Evolutionary conservation across 1,284 basidiomycete species (phyloP).

Genomic region (Ganoderma lingzhi): DNA sequence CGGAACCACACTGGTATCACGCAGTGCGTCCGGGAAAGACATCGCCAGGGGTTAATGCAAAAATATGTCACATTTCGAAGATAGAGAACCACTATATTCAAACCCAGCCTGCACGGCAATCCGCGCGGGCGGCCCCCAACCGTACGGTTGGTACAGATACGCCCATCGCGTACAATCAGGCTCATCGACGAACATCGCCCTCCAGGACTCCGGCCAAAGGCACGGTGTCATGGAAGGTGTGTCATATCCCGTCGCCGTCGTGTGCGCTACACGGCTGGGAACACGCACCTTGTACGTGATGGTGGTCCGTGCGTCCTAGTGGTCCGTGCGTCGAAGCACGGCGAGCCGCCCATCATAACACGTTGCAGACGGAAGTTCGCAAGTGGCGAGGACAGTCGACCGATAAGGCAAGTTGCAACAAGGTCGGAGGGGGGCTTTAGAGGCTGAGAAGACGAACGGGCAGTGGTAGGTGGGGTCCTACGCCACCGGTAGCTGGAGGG

Average conservation of each 20-base stretch:
- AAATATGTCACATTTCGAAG: neutral
- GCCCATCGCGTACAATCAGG: conserved; percentile 1
- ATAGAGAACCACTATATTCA: neutral
- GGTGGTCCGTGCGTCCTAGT: neutral
- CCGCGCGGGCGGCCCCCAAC: neutral
- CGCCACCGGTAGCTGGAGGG: neutral
- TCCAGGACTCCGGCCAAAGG: neutral
- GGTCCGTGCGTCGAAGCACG: conserved; percentile 4
- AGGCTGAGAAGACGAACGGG: neutral
- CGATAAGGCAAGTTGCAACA: neutral
- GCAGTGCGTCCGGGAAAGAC: neutral
- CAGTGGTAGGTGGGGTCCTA: neutral
- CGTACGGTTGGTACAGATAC: neutral
- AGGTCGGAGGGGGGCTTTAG: neutral
- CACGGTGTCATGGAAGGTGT: neutral
- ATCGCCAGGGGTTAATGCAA: neutral
- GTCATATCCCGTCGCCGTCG: conserved; percentile 1
- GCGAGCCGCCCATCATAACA: neutral
- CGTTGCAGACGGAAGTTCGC: neutral
- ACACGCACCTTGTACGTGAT: neutral
- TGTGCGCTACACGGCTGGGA: neutral
- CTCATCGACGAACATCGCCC: neutral
- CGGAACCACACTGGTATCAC: neutral
- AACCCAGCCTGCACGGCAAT: conserved; percentile 3
- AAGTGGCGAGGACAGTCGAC: neutral